phyloP scores from a whole-genome alignment of 176 grass and related monocot genomes.

The Poa pratensis region DNA sequence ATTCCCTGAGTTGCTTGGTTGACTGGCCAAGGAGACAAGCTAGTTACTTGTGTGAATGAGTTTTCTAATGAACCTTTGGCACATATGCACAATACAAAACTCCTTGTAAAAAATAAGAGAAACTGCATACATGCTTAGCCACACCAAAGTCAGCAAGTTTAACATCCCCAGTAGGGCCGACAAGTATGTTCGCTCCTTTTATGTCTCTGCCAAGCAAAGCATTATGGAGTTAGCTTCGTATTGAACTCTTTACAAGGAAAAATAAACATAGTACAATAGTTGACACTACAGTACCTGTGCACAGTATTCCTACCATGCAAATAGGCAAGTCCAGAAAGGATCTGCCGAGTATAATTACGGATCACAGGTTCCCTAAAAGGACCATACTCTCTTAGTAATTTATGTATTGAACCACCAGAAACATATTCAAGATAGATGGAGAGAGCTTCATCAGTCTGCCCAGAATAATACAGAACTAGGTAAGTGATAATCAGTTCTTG shows the following conservation, averaged over 20 bases:
- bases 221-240: slow-evolving; percentile 15
- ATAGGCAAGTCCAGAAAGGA: slow-evolving; percentile 89
- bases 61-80: neutral
- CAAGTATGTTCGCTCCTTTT: slow-evolving; percentile 99
- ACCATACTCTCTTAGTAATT: slow-evolving; percentile 90
- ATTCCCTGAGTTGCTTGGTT: slow-evolving; percentile 13
- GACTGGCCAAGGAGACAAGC: neutral
- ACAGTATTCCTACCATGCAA: slow-evolving; percentile 88
- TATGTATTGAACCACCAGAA: slow-evolving; percentile 95
- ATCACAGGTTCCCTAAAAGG: slow-evolving; percentile 85
- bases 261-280: neutral
- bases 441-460: slow-evolving; percentile 71
- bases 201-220: slow-evolving; percentile 74
- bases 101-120: neutral
- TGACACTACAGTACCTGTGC: slow-evolving; percentile 77
- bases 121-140: slow-evolving; percentile 90
- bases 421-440: slow-evolving; percentile 93
- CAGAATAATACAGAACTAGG: slow-evolving; percentile 23
- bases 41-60: neutral
- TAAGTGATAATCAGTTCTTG: slow-evolving; percentile 28
- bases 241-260: slow-evolving; percentile 22
- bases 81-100: slow-evolving; percentile 23
- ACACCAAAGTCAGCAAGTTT: slow-evolving; percentile 99
- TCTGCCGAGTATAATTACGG: slow-evolving; percentile 80
- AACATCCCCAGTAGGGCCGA: slow-evolving; percentile 85